Evolutionary conservation across 2,329 filamentous ascomycete genomes (phyloP).

Genomic region (Claviceps digitariae): DNA sequence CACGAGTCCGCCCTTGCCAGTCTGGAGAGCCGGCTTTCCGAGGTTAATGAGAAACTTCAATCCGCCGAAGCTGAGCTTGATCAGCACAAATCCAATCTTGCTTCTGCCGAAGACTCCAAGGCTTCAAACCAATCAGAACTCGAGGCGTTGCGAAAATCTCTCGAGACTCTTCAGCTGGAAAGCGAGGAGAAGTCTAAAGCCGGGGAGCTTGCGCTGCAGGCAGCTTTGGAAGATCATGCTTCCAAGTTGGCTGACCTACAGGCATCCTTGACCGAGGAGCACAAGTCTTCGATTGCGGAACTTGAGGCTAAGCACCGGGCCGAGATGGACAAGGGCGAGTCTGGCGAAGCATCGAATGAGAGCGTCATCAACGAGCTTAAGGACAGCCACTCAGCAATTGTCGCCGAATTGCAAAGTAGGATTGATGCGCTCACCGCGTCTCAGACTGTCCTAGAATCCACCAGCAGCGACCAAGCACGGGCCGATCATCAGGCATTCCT

Average conservation of each 20-base stretch:
- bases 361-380: constrained; percentile 36
- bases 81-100: constrained; percentile 33
- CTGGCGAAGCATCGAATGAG: constrained; percentile 32
- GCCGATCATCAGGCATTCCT: constrained; percentile 30
- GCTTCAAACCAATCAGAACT: constrained; percentile 36
- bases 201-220: constrained; percentile 20
- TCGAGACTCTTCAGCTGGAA: constrained; percentile 28
- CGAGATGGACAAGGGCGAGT: constrained; percentile 33
- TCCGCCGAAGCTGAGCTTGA: constrained; percentile 37
- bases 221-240: constrained; percentile 33
- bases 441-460: constrained; percentile 30
- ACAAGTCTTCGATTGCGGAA: constrained; percentile 31
- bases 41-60: constrained; percentile 36
- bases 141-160: constrained; percentile 32
- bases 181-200: constrained; percentile 20
- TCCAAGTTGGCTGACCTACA: constrained; percentile 37
- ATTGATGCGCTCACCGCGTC: constrained; percentile 38
- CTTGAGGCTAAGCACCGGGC: constrained; percentile 40
- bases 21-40: constrained; percentile 33
- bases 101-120: constrained; percentile 34
- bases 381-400: constrained; percentile 31
- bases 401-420: constrained; percentile 39
- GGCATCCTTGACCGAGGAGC: constrained; percentile 34
- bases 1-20: constrained; percentile 34
- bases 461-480: constrained; percentile 30